These are phyloP conservation scores for Euphorbia pulcherrima DNA, from an alignment of 345 rosid species.

Conservation along the genomic window DNA sequence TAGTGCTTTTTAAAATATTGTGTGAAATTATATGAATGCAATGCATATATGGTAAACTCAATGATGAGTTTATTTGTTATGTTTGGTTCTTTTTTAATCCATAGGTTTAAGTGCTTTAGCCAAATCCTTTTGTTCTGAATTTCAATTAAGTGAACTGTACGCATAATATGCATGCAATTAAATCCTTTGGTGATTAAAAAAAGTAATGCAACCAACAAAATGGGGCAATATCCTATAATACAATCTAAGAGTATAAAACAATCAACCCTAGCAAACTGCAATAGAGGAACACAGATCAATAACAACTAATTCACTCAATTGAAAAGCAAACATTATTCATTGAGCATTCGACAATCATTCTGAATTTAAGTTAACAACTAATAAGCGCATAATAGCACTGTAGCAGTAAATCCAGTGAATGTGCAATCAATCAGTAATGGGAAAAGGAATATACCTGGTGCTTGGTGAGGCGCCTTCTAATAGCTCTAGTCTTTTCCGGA, in stretches of 20 bases:
- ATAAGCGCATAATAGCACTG: not conserved
- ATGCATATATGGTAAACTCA: constrained; percentile 26
- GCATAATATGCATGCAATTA: no score
- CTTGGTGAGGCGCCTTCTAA: constrained; percentile 26
- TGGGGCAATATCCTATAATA: not conserved
- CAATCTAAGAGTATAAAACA: not conserved
- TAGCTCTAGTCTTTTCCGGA: constrained; percentile 27
- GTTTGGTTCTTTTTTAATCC: no score
- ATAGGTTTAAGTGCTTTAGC: no score
- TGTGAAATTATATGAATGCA: no score
- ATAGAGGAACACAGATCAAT: not conserved
- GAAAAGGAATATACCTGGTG: constrained; percentile 20
- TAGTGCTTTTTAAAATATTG: no score
- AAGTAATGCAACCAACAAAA: not conserved
- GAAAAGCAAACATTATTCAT: not conserved
- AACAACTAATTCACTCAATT: no score
- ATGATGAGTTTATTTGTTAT: constrained; percentile 15
- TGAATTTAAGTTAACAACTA: no score
- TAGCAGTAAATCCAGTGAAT: not conserved
- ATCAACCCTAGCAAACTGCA: not conserved
- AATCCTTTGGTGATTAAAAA: no score
- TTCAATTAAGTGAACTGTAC: not conserved
- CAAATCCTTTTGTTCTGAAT: no score
- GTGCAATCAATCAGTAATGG: not conserved
- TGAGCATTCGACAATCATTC: no score